Evolutionary conservation across 2,329 filamentous ascomycete genomes (phyloP).

Genomic region (Penicillium sp.): DNA sequence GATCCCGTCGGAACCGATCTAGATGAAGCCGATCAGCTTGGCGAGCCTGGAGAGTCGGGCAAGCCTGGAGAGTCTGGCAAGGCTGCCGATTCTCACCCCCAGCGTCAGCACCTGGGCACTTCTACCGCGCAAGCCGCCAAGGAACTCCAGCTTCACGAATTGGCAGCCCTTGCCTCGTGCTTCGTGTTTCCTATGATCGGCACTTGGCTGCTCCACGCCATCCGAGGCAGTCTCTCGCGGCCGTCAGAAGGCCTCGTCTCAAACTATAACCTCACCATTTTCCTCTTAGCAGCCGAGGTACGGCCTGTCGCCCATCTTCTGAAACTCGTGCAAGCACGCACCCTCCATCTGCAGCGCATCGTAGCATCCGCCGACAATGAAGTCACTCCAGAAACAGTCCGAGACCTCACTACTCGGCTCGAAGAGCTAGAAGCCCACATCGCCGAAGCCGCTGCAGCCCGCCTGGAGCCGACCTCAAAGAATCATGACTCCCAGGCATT

Average conservation of each 20-base stretch:
- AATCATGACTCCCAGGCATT: constrained; percentile 26
- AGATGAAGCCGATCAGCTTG: constrained; percentile 5
- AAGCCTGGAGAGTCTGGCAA: constrained; percentile 27
- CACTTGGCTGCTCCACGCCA: constrained; percentile 76
- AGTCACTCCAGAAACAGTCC: constrained; percentile 35
- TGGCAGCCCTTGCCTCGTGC: constrained; percentile 68
- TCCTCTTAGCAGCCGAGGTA: constrained; percentile 79
- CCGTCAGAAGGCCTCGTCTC: constrained; percentile 83
- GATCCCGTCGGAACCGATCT: constrained; percentile 21
- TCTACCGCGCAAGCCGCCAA: constrained; percentile 39
- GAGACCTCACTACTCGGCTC: constrained; percentile 60
- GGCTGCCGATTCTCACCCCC: constrained; percentile 4
- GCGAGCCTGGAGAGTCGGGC: not conserved
- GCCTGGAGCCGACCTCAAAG: constrained; percentile 17
- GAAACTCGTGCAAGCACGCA: constrained; percentile 71
- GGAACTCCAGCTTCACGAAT: constrained; percentile 70
- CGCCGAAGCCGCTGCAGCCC: constrained; percentile 33
- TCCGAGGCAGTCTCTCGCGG: constrained; percentile 72
- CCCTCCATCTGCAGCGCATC: constrained; percentile 72
- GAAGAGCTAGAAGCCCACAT: constrained; percentile 62
- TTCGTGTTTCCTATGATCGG: constrained; percentile 72
- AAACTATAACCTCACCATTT: constrained; percentile 88
- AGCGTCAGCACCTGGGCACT: constrained; percentile 6
- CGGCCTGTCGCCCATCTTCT: constrained; percentile 76
- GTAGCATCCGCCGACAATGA: constrained; percentile 45